phyloP scores from a whole-genome alignment of 2,329 filamentous ascomycete genomes.

The Aspergillus quadricinctus region DNA sequence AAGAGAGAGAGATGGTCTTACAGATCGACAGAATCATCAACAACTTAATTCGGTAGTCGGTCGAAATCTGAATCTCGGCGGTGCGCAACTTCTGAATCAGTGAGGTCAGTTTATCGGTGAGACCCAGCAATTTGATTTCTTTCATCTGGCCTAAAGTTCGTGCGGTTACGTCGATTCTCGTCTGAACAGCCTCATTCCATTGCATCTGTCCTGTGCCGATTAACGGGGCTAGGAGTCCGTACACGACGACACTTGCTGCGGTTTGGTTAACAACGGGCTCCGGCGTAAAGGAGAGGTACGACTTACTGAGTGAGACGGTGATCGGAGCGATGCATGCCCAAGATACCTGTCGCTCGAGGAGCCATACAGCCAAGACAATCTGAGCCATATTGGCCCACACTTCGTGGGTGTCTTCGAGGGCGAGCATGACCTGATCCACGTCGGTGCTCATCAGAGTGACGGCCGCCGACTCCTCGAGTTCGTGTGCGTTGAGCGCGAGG shows the following conservation, averaged over 20 bases:
- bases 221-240: slow-evolving; percentile 5
- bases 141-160: slow-evolving; percentile 41
- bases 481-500: slow-evolving; percentile 22
- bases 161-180: slow-evolving; percentile 38
- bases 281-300: too few species aligned
- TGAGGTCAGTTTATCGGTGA: slow-evolving; percentile 28
- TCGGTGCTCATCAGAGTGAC: slow-evolving; percentile 46
- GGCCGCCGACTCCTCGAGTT: slow-evolving; percentile 34
- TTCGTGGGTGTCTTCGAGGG: slow-evolving; percentile 25
- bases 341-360: slow-evolving; percentile 30
- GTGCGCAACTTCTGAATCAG: slow-evolving; percentile 21
- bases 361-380: slow-evolving; percentile 34
- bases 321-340: slow-evolving; percentile 31
- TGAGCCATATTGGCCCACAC: slow-evolving; percentile 35
- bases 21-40: slow-evolving; percentile 8
- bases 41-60: slow-evolving; percentile 12
- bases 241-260: slow-evolving; percentile 6
- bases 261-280: background rate
- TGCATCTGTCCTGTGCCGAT: slow-evolving; percentile 20
- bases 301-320: slow-evolving; percentile 26
- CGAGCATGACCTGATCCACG: slow-evolving; percentile 29
- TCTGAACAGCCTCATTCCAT: slow-evolving; percentile 43
- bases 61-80: slow-evolving; percentile 9
- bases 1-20: background rate
- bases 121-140: slow-evolving; percentile 40